Evolutionary conservation across 805 yeast genomes (phyloP), one percentile per base, ranked within the genome.

Genomic region (Ogataea zsoltii): DNA sequence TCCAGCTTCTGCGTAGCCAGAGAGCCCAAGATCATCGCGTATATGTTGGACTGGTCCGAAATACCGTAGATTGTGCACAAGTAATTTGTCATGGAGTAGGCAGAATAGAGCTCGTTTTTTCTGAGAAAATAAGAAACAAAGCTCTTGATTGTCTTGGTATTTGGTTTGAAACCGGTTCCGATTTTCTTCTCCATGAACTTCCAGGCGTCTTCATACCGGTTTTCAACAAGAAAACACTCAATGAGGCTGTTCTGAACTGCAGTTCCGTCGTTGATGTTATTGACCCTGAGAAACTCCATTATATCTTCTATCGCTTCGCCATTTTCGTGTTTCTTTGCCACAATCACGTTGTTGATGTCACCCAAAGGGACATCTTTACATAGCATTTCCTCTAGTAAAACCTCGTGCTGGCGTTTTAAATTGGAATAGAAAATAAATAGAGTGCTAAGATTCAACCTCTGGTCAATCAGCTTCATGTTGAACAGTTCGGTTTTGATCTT

Each of bases 371-470:
- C 11, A 2, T 36, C 13, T 10, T 35, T 28, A 6, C 34, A 36
- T 3, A 43, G 21, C 41, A 49, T 31, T 12, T 38, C 29, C 7
- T 45, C 43, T n/a, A 53, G 36, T 11, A 51, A 17, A 1, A 25
- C 17, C n/a, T 30, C 33, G 19, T 49, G 41, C 6, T 33, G 32
- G 4, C 9, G n/a, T 6, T 38, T 33, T 14, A 49, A 38, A 37
- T 45, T 34, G n/a, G 16, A 21, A 25, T 53, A 53, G 15, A 49
- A 35, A 4, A 53, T 41, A 31, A 39, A 45, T 15, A 49, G 18
- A 2, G 55, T 51, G 11, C 49, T 38, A 6, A 45, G 38, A 30
- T 51, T 44, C 3, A 51, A 50, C 6, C 12, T 30, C 3, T 30
- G 15, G 2, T 33, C 25, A 17, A 31, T 13, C 3, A 33, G 13